These are phyloP conservation scores for Picea sitchensis DNA, from an alignment of 75 land plant genomes.

Conservation along the genomic window DNA sequence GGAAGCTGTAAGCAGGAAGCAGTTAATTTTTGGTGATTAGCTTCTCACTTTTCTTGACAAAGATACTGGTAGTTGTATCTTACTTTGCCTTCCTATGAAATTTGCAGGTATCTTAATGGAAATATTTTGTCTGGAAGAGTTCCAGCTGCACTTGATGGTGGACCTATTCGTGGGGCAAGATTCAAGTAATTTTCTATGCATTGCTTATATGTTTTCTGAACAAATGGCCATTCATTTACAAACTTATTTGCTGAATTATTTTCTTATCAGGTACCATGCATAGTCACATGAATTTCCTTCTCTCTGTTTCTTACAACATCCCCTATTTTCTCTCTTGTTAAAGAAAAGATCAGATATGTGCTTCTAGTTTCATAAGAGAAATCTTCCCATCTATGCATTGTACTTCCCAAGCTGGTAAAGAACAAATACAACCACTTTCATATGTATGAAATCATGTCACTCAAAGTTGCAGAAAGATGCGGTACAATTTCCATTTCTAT, in stretches of 20 bases:
- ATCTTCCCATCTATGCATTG: too few relatives aligned
- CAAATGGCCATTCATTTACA: neutral
- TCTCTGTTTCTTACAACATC: neutral
- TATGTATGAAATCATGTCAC: too few relatives aligned
- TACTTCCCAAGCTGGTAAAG: too few relatives aligned
- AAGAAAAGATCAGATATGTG: too few relatives aligned
- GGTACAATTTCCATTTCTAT: too few relatives aligned
- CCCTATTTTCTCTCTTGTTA: too few relatives aligned
- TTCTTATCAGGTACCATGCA: neutral
- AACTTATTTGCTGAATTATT: neutral
- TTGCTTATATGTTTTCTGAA: neutral
- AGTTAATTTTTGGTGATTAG: neutral
- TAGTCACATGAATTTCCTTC: neutral
- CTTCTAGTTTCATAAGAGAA: too few relatives aligned
- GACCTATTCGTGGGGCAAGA: conserved; percentile 88
- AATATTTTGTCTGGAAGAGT: conserved; percentile 84
- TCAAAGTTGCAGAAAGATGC: too few relatives aligned
- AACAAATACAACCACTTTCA: too few relatives aligned
- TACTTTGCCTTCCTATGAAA: neutral
- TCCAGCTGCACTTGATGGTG: conserved; percentile 71
- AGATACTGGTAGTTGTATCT: neutral
- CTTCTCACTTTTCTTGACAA: neutral
- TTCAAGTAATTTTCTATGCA: conserved; percentile 66
- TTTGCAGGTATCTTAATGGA: conserved; percentile 75
- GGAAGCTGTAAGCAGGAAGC: conserved; percentile 54